Conservation (phyloP, 208 protist species). For the Leishmania guyanensis region DNA sequence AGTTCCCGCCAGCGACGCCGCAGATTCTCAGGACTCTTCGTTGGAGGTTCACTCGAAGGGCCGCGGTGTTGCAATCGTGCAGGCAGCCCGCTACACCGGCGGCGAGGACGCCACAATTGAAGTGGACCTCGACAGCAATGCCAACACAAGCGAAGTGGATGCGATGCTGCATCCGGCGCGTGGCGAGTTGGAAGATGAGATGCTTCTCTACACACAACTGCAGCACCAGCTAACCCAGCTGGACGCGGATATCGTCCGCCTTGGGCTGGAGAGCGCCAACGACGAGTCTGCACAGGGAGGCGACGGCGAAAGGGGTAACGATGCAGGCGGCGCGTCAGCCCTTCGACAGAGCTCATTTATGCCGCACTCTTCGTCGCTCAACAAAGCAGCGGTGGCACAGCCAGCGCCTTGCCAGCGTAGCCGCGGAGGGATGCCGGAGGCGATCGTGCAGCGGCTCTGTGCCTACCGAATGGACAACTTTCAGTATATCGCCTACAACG, state of each 20-base stretch:
- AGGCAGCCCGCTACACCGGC: not conserved
- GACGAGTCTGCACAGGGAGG: not conserved
- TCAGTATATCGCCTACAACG: conserved; percentile 86
- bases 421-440: conserved; percentile 61
- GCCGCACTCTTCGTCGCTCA: not conserved
- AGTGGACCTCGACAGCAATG: conserved; percentile 9
- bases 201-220: conserved; percentile 61
- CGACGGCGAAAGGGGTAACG: not conserved
- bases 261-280: conserved; percentile 17
- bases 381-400: not conserved
- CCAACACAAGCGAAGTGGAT: not conserved
- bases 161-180: not conserved
- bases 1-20: not conserved
- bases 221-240: conserved; percentile 51
- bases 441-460: conserved; percentile 69
- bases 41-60: not conserved
- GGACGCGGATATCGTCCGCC: conserved; percentile 45
- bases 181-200: conserved; percentile 25
- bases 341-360: not conserved
- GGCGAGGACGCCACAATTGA: not conserved
- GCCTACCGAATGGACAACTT: conserved; percentile 64
- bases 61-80: not conserved
- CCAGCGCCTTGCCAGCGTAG: conserved; percentile 13
- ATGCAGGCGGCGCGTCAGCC: not conserved
- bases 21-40: not conserved